Evolutionary conservation across 2,329 filamentous ascomycete species (phyloP).

Genomic region (Macrophomina tecta): DNA sequence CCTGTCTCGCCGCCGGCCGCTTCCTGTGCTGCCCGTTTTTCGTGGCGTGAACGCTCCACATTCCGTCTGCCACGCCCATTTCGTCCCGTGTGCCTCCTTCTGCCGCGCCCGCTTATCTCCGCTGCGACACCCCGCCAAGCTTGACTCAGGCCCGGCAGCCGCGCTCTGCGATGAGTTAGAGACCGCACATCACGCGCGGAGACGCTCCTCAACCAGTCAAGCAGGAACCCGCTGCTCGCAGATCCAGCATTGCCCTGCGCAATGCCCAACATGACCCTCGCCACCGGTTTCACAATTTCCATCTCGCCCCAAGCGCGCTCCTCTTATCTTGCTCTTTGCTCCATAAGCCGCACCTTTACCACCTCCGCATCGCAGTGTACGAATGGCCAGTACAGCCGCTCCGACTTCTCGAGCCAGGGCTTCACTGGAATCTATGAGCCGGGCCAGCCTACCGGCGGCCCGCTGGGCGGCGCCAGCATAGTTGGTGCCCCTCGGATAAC

Average conservation of each 20-base stretch:
- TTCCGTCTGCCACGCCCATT: background rate
- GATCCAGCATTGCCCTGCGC: background rate
- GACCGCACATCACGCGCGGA: slow-evolving; percentile 26
- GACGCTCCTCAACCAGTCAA: slow-evolving; percentile 1
- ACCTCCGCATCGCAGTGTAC: slow-evolving; percentile 45
- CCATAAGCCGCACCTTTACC: slow-evolving; percentile 42
- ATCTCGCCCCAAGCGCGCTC: slow-evolving; percentile 48
- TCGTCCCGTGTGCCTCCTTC: background rate
- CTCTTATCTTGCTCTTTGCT: slow-evolving; percentile 47
- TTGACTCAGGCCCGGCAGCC: slow-evolving; percentile 25
- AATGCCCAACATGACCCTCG: slow-evolving; percentile 22
- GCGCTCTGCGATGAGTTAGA: slow-evolving; percentile 25
- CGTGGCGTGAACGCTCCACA: background rate
- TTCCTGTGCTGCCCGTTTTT: background rate
- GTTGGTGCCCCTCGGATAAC: slow-evolving; percentile 66
- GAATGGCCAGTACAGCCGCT: slow-evolving; percentile 61
- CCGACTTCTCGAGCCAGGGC: slow-evolving; percentile 67
- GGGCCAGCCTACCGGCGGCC: slow-evolving; percentile 65
- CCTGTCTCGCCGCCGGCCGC: background rate
- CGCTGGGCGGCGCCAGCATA: slow-evolving; percentile 64
- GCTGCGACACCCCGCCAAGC: slow-evolving; percentile 27
- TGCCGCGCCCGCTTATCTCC: slow-evolving; percentile 19
- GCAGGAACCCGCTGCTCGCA: slow-evolving; percentile 6
- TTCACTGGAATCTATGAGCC: slow-evolving; percentile 69
- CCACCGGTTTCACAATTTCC: slow-evolving; percentile 34